Conservation (phyloP, 208 protist genomes). For the Acanthamoeba lenticulata region DNA sequence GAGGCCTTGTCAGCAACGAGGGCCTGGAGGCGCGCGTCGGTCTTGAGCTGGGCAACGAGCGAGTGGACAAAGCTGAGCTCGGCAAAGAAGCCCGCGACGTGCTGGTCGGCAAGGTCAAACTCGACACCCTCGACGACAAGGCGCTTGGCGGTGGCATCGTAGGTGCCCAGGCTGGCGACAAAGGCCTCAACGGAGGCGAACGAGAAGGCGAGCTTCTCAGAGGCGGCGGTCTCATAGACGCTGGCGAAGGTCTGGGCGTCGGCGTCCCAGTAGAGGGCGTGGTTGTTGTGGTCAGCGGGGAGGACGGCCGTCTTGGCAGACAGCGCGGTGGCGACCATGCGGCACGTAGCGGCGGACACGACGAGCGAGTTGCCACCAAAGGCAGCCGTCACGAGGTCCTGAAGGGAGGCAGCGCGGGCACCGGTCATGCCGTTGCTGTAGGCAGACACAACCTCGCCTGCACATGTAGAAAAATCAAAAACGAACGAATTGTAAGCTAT, state of each 20-base stretch:
- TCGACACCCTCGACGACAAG: neutral
- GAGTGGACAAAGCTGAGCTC: neutral
- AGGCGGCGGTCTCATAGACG: neutral
- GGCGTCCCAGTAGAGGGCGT: neutral
- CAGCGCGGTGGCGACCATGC: neutral
- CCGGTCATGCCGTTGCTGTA: neutral
- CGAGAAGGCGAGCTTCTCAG: neutral
- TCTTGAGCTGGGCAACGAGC: neutral
- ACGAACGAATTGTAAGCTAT: no score
- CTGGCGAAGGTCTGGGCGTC: neutral
- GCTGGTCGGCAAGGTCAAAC: neutral
- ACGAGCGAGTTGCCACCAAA: neutral
- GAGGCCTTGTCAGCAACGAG: neutral
- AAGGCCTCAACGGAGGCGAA: neutral
- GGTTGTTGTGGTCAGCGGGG: neutral
- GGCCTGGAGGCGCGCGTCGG: neutral
- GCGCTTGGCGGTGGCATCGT: neutral
- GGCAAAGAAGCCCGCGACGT: neutral
- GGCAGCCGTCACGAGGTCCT: neutral
- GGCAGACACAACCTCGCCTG: neutral
- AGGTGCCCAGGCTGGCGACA: neutral
- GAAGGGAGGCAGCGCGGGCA: neutral
- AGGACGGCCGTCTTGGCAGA: neutral
- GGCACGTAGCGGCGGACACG: neutral
- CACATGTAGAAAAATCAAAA: no score